Evolutionary conservation across 352 stramenopile species (phyloP).

Genomic region (Pseudoperonospora humuli): DNA sequence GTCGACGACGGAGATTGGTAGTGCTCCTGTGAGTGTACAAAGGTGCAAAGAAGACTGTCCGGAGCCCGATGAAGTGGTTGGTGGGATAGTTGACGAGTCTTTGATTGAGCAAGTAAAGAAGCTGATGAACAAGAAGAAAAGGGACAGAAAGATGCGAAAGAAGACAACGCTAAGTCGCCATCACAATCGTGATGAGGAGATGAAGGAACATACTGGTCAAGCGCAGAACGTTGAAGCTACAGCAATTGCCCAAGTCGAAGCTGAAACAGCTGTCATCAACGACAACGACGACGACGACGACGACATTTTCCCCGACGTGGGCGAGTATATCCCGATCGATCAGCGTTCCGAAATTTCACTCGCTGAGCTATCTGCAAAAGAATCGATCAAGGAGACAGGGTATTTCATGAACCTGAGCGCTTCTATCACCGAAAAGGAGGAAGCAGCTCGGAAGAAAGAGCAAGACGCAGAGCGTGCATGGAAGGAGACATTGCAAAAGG

Average conservation of each 20-base stretch:
- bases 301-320: slow-evolving; percentile 69
- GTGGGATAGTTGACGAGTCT: slow-evolving; percentile 39
- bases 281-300: slow-evolving; percentile 44
- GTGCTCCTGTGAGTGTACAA: slow-evolving; percentile 53
- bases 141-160: slow-evolving; percentile 34
- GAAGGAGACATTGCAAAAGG: slow-evolving; percentile 55
- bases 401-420: slow-evolving; percentile 73
- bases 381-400: slow-evolving; percentile 18
- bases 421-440: slow-evolving; percentile 49
- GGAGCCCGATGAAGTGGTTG: slow-evolving; percentile 46
- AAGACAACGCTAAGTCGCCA: slow-evolving; percentile 31
- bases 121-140: slow-evolving; percentile 18
- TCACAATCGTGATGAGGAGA: neutral
- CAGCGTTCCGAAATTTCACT: slow-evolving; percentile 23
- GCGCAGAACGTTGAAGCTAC: neutral
- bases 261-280: slow-evolving; percentile 1
- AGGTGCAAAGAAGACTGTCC: slow-evolving; percentile 68
- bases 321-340: slow-evolving; percentile 65
- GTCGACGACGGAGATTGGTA: slow-evolving; percentile 29
- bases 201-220: neutral
- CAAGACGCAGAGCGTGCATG: slow-evolving; percentile 38
- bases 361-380: slow-evolving; percentile 4
- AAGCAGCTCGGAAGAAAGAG: slow-evolving; percentile 33
- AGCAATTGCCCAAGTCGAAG: neutral
- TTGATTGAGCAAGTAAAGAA: slow-evolving; percentile 39